Evolutionary conservation across 257 asterid species (phyloP).

Genomic region (Przewalskia tangutica): DNA sequence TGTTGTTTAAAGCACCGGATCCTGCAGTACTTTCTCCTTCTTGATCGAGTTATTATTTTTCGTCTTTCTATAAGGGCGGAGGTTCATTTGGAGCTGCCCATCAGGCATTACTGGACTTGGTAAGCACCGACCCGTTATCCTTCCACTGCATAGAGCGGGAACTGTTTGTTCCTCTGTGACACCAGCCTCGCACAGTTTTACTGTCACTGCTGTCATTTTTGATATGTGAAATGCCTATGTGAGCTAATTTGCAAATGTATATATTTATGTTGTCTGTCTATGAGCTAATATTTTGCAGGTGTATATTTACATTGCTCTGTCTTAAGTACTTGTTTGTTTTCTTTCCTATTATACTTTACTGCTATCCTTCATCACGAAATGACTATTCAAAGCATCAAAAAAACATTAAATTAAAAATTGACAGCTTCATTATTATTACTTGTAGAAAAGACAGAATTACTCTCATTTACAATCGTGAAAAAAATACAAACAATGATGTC

Average conservation of each 20-base stretch:
- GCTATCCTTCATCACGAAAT: background rate
- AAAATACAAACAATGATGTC: background rate
- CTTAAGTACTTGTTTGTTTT: background rate
- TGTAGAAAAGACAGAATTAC: background rate
- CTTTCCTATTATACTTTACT: too few species aligned
- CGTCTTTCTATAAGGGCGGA: too few species aligned
- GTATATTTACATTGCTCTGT: background rate
- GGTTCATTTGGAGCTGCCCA: background rate
- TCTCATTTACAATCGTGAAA: background rate
- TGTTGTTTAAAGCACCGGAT: too few species aligned
- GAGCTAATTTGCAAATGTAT: background rate
- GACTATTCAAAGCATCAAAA: background rate
- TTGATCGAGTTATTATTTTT: too few species aligned
- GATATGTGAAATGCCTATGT: background rate
- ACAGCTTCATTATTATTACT: background rate
- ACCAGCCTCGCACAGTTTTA: background rate
- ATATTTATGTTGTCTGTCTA: too few species aligned
- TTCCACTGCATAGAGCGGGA: background rate
- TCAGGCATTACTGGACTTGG: background rate
- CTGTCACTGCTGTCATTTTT: background rate
- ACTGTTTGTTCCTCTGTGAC: background rate
- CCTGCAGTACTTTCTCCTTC: too few species aligned
- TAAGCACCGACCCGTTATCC: background rate
- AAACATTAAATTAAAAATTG: background rate
- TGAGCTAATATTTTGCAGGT: background rate